Evolutionary conservation across 1,284 basidiomycete species (phyloP), one percentile per base, ranked within the genome.

Genomic region (Cystobasidiaceae sp.): DNA sequence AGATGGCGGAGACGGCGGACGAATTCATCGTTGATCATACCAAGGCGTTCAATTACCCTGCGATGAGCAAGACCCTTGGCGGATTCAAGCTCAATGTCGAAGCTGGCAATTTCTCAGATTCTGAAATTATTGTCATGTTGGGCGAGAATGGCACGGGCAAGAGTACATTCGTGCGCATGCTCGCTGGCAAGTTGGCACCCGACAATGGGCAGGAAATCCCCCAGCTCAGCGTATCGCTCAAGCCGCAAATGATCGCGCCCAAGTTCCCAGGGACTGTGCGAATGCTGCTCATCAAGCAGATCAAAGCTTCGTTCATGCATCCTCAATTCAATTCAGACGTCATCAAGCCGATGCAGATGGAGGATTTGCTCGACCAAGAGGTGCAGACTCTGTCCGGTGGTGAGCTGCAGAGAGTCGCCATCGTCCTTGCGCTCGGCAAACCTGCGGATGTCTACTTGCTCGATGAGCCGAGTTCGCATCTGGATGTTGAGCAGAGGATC

Each of bases 101-200:
- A 72, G 79, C 77, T 0, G 93, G 93, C 30, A 84, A 84, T 54
- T 97, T 96, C 79, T 91, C 92, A 17, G 92, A 97, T 76, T 94
- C 91, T 1, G 93, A 97, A 77, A 97, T 97, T 76, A 90, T 97
- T 71, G 93, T 97, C 75, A 89, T 97, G 86, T 81, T 97, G 34
- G 93, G 93, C 68, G 93, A 97, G 82, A 97, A 97, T 78, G 93
- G 93, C 60, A 97, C 91, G 63, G 93, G 93, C 49, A 97, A 97
- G 82, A 96, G 93, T 51, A 97, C 93, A 0, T 90, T 97, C 75
- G 90, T 97, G 67, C 88, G 92, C 69, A 80, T 97, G 59, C 82
- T 97, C 61, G 91, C 91, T 7, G 93, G 93, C 52, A 81, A 81
- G 74, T 86, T 92, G 70, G 84, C 82, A 23, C 92, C 93, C 7